Evolutionary conservation across 2,329 filamentous ascomycete species (phyloP).

Genomic region (Xylariaceae sp.): DNA sequence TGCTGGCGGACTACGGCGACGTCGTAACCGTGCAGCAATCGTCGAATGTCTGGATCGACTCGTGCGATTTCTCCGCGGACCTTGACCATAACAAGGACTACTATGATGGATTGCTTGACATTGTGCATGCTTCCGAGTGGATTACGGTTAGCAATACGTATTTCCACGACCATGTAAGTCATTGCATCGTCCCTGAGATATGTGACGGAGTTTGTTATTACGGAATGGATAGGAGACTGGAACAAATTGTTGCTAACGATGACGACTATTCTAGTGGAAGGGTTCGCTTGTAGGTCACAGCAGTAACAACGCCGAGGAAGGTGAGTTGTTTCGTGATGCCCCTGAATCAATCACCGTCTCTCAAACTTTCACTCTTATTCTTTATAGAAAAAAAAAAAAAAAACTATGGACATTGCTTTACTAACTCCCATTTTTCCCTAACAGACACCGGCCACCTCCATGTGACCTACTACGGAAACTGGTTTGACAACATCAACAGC

Average conservation of each 20-base stretch:
- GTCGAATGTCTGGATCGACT: conserved; percentile 52
- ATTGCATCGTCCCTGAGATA: too few relatives aligned
- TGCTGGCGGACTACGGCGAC: conserved; percentile 40
- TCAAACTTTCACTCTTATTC: neutral
- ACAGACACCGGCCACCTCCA: conserved; percentile 48
- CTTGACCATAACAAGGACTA: conserved; percentile 52
- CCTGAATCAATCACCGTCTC: neutral
- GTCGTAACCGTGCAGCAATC: conserved; percentile 40
- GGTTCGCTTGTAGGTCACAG: conserved; percentile 55
- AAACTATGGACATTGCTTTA: neutral
- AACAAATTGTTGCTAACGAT: too few relatives aligned
- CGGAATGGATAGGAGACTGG: too few relatives aligned
- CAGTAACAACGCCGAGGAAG: conserved; percentile 47
- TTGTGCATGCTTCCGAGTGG: conserved; percentile 53
- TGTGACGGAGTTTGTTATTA: too few relatives aligned
- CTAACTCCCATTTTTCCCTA: neutral
- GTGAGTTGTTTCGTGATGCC: conserved; percentile 1
- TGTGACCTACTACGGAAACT: conserved; percentile 54
- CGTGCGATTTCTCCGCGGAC: conserved; percentile 51
- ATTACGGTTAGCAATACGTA: conserved; percentile 39
- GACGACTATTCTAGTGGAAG: conserved; percentile 46
- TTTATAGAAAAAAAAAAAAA: too few relatives aligned
- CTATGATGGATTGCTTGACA: conserved; percentile 55
- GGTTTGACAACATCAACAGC: conserved; percentile 53
- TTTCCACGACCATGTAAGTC: conserved; percentile 39